phyloP scores from a whole-genome alignment of 768 basidiomycete genomes.

The Macrocybe gigantea region DNA sequence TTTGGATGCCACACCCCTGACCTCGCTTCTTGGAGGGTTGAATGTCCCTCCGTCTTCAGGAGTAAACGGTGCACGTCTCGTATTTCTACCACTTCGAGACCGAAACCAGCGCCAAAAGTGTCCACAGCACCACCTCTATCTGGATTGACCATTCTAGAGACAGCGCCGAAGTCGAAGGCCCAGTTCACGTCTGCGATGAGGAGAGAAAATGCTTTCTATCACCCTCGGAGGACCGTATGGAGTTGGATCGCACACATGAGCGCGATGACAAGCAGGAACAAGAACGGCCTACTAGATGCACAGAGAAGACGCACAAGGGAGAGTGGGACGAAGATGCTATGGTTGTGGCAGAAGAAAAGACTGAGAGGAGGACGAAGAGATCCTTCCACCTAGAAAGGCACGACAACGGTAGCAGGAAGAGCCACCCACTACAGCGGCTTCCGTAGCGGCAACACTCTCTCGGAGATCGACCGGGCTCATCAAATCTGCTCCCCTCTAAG shows the following conservation, averaged over 20 bases:
- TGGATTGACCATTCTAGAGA: constrained; percentile 24
- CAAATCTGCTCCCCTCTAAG: constrained; percentile 15
- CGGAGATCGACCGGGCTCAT: constrained; percentile 14
- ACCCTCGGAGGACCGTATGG: constrained; percentile 10
- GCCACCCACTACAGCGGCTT: constrained; percentile 22
- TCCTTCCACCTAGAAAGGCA: no score
- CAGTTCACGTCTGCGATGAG: constrained; percentile 3
- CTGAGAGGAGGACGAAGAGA: constrained; percentile 21
- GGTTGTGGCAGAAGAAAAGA: constrained; percentile 9
- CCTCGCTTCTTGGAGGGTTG: neutral
- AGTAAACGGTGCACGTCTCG: constrained; percentile 5
- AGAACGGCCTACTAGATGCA: constrained; percentile 10
- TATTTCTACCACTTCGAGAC: constrained; percentile 22
- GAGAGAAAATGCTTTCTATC: neutral
- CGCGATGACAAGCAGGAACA: constrained; percentile 7
- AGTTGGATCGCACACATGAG: constrained; percentile 7
- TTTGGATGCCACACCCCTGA: neutral
- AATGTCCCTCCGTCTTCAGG: constrained; percentile 9
- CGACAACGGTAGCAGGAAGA: constrained; percentile 12
- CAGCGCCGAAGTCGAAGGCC: constrained; percentile 18
- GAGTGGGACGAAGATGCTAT: constrained; percentile 4
- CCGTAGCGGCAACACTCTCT: constrained; percentile 9
- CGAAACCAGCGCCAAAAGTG: constrained; percentile 57
- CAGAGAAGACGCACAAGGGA: constrained; percentile 11
- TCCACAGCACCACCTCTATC: constrained; percentile 36